These are phyloP conservation scores for Pyrenophora tritici-repentis DNA, from an alignment of 2,329 filamentous ascomycete genomes.

Conservation along the genomic window DNA sequence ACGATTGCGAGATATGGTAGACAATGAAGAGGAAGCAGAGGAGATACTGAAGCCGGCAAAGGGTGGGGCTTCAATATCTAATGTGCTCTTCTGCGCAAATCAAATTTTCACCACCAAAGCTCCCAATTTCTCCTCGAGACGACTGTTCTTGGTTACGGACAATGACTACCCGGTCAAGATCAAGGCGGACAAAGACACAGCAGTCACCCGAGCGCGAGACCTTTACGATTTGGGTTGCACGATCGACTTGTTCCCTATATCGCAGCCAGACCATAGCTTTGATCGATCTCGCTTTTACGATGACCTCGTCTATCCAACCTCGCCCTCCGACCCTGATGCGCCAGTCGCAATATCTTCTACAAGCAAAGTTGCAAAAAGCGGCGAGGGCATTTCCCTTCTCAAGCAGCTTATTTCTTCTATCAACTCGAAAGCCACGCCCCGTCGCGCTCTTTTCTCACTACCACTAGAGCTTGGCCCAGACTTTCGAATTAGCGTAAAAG, in stretches of 20 bases:
- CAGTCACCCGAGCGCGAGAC: slow-evolving; percentile 88
- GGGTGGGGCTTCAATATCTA: slow-evolving; percentile 78
- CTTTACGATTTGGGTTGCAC: slow-evolving; percentile 89
- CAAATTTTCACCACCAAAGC: slow-evolving; percentile 96
- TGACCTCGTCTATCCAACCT: slow-evolving; percentile 85
- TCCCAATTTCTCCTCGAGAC: slow-evolving; percentile 87
- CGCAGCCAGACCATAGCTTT: slow-evolving; percentile 71
- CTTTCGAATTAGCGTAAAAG: slow-evolving; percentile 86
- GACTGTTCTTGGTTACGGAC: slow-evolving; percentile 95
- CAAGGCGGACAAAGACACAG: slow-evolving; percentile 73
- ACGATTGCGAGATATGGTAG: slow-evolving; percentile 72
- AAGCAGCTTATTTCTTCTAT: slow-evolving; percentile 84
- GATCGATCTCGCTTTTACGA: slow-evolving; percentile 89
- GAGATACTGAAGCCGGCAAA: slow-evolving; percentile 71
- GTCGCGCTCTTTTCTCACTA: slow-evolving; percentile 84
- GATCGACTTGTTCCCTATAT: slow-evolving; percentile 93
- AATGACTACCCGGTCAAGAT: slow-evolving; percentile 79
- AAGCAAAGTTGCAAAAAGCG: slow-evolving; percentile 68
- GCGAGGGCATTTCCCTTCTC: slow-evolving; percentile 77
- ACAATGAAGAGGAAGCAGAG: slow-evolving; percentile 74
- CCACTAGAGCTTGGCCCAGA: slow-evolving; percentile 84
- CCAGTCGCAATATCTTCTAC: slow-evolving; percentile 58
- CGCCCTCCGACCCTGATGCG: slow-evolving; percentile 69
- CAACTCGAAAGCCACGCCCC: slow-evolving; percentile 85
- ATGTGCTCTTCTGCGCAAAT: slow-evolving; percentile 91